Conservation (phyloP, 1,284 basidiomycete genomes). For the Fomitopsis betulina region DNA sequence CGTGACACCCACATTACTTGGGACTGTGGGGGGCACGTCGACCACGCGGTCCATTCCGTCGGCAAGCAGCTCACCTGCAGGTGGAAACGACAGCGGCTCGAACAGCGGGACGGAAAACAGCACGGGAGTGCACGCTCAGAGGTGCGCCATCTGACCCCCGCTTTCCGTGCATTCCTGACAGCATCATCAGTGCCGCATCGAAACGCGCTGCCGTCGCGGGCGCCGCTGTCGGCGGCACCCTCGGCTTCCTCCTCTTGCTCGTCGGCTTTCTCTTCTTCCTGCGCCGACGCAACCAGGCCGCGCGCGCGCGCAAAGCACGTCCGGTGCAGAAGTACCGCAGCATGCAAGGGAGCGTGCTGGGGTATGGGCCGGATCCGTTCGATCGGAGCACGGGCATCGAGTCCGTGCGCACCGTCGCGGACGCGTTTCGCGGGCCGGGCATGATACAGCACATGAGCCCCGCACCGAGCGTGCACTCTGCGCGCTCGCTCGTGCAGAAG, state of each 20-base stretch:
- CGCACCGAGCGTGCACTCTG: neutral
- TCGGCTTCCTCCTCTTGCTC: constrained; percentile 1
- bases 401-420: constrained; percentile 7
- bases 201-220: constrained; percentile 7
- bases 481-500: neutral
- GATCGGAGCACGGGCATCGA: constrained; percentile 3
- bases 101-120: neutral
- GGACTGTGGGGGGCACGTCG: neutral
- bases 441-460: constrained; percentile 5
- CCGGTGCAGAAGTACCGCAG: neutral
- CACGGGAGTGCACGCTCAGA: neutral
- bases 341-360: constrained; percentile 3
- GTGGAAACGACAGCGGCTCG: neutral
- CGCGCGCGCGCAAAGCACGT: neutral
- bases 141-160: neutral
- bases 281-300: neutral
- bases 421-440: constrained; percentile 6
- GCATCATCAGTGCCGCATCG: neutral
- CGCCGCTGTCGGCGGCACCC: constrained; percentile 4
- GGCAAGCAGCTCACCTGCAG: neutral
- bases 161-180: neutral
- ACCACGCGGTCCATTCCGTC: neutral
- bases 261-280: neutral
- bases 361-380: constrained; percentile 5
- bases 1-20: neutral